Base-by-base conservation (phyloP, 495 filamentous ascomycete genomes). In the Hypoxylon fuscum region DNA sequence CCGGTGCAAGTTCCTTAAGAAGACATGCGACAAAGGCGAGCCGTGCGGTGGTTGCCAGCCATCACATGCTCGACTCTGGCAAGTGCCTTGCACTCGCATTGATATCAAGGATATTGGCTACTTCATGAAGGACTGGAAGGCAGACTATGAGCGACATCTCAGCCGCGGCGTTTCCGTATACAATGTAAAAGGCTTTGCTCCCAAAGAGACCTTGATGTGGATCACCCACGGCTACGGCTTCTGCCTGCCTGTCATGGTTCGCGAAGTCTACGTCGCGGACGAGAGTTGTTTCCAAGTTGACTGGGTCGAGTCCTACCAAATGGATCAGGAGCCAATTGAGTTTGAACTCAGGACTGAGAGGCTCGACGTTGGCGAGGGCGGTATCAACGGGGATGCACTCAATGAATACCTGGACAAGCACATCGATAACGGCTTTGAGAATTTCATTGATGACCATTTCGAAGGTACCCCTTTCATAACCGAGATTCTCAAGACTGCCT, bases 51-150 rank as follows among this genome's bases (percentile, higher is more conserved):
- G 93, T 15, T 97, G 93, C 79, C 90, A 95, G 74, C 93, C 93
- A 12, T 92, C 92, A 4, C 93, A 97, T 71, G 92, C 93, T 42
- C 87, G 93, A 52, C 80, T 97, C 37, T 97, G 93, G 93, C 91
- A 96, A 73, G 93, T 97, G 18, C 93, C 93, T 31, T 97, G 93
- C 77, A 97, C 93, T 11, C 88, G 93, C 21, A 96, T 96, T 61
- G 93, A 96, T 71, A 97, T 97, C 79, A 96, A 96, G 81, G 93
- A 97, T 64, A 95, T 97, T 69, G 90, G 85, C 25, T 96, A 93
- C 69, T 97, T 97, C 81, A 94, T 96, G 91, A 96, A 96, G 81
- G 93, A 96, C 74, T 97, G 92, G 92, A 94, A 90, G 77, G 92
- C 91, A 12, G 93, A 97, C 68, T 96, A 91, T 70, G 92, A 96